phyloP scores from a whole-genome alignment of 495 filamentous ascomycete species.

The Cryomyces minteri region DNA sequence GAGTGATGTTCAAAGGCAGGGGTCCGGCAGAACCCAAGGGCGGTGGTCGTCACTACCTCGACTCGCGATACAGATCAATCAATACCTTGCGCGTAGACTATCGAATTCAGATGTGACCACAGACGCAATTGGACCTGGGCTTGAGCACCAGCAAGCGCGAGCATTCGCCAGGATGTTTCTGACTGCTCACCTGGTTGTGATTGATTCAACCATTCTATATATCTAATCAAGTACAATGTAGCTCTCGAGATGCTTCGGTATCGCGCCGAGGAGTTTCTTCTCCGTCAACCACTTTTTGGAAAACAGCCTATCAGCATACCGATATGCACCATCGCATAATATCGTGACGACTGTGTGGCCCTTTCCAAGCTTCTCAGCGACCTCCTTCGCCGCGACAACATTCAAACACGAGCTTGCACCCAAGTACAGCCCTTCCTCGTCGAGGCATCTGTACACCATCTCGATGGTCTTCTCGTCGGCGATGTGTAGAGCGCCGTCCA shows the following conservation, averaged over 20 bases:
- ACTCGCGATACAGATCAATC: no score
- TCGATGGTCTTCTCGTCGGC: constrained; percentile 86
- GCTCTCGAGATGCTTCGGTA: constrained; percentile 71
- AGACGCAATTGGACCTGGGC: no score
- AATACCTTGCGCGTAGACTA: no score
- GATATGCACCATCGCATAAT: constrained; percentile 85
- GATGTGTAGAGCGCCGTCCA: constrained; percentile 78
- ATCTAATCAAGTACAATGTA: constrained; percentile 48
- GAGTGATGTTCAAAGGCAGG: no score
- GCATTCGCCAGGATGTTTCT: no score
- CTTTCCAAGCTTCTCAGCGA: constrained; percentile 75
- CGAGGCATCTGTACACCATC: constrained; percentile 94
- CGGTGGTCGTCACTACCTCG: no score
- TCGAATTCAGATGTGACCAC: no score
- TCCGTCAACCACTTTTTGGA: constrained; percentile 70
- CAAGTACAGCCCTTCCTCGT: constrained; percentile 94
- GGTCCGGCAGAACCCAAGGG: no score
- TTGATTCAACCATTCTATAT: no score
- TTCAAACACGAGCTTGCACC: constrained; percentile 86
- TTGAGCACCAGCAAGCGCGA: no score
- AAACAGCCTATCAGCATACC: constrained; percentile 90
- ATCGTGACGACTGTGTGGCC: constrained; percentile 88
- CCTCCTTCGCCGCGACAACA: constrained; percentile 86
- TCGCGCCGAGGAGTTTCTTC: constrained; percentile 66
- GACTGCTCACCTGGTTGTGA: no score